Evolutionary conservation across 2,329 filamentous ascomycete species (phyloP).

Genomic region (Arthrobotrys pseudoclavata): DNA sequence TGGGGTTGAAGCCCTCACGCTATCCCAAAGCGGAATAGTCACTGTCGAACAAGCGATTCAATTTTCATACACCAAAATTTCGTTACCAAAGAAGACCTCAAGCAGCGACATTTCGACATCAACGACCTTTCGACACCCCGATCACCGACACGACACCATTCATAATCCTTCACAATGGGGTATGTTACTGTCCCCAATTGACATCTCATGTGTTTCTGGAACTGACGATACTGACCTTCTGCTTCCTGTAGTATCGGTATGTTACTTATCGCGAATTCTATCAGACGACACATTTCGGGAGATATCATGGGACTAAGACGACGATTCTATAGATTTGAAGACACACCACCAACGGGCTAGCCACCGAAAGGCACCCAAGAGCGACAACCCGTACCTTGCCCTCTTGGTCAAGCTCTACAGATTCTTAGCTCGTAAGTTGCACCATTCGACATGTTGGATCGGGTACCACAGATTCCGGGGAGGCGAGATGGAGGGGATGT

Average conservation of each 20-base stretch:
- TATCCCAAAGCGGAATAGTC: conserved; percentile 45
- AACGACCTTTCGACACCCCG: conserved; percentile 51
- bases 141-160: conserved; percentile 15
- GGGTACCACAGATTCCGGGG: conserved; percentile 25
- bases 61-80: conserved; percentile 60
- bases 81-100: conserved; percentile 49
- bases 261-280: conserved; percentile 36
- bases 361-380: conserved; percentile 96
- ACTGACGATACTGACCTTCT: conserved; percentile 40
- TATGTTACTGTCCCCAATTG: conserved; percentile 34
- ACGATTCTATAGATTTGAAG: conserved; percentile 68
- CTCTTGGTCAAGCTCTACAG: conserved; percentile 98
- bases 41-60: conserved; percentile 15
- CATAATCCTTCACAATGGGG: conserved; percentile 59
- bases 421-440: conserved; percentile 89
- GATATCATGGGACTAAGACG: conserved; percentile 48
- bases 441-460: conserved; percentile 49
- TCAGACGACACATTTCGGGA: conserved; percentile 32
- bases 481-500: conserved; percentile 45
- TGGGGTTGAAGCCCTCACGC: conserved; percentile 59
- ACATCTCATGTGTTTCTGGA: conserved; percentile 7
- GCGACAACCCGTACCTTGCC: conserved; percentile 97
- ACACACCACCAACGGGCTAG: conserved; percentile 75
- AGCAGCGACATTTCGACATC: conserved; percentile 58
- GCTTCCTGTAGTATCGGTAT: conserved; percentile 53